These are phyloP conservation scores for Alternaria ethzedia DNA, from an alignment of 2,329 filamentous ascomycete species.

Conservation along the genomic window DNA sequence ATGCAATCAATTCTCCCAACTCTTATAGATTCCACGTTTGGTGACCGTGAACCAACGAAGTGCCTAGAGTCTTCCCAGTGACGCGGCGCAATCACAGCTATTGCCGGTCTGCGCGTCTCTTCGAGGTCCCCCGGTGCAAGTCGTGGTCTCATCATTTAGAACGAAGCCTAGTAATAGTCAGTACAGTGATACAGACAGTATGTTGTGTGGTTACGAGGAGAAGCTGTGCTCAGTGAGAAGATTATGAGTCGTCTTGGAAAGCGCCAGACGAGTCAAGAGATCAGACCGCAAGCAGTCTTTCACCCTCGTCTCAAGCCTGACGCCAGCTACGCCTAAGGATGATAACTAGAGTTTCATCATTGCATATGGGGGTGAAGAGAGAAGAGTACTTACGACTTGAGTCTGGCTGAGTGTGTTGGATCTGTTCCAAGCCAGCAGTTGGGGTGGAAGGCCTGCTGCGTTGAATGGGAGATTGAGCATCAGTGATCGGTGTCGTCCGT, in stretches of 20 bases:
- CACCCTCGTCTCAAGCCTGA: slow-evolving; percentile 29
- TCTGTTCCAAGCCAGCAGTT: not conserved
- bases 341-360: slow-evolving; percentile 91
- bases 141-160: no score
- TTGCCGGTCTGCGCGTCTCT: no score
- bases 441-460: no score
- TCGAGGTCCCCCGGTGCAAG: no score
- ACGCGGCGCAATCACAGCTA: no score
- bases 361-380: slow-evolving; percentile 15
- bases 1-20: not conserved
- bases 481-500: not conserved
- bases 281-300: slow-evolving; percentile 27
- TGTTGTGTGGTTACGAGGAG: not conserved
- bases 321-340: slow-evolving; percentile 84
- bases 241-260: slow-evolving; percentile 44
- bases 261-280: slow-evolving; percentile 26
- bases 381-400: slow-evolving; percentile 9
- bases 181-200: not conserved
- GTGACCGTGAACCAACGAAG: not conserved
- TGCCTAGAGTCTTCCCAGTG: no score
- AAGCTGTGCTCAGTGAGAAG: slow-evolving; percentile 46
- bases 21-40: not conserved
- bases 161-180: not conserved
- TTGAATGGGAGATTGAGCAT: no score
- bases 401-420: not conserved